These are phyloP conservation scores for Microascus cirrosus DNA, from an alignment of 2,329 filamentous ascomycete genomes.

Conservation along the genomic window DNA sequence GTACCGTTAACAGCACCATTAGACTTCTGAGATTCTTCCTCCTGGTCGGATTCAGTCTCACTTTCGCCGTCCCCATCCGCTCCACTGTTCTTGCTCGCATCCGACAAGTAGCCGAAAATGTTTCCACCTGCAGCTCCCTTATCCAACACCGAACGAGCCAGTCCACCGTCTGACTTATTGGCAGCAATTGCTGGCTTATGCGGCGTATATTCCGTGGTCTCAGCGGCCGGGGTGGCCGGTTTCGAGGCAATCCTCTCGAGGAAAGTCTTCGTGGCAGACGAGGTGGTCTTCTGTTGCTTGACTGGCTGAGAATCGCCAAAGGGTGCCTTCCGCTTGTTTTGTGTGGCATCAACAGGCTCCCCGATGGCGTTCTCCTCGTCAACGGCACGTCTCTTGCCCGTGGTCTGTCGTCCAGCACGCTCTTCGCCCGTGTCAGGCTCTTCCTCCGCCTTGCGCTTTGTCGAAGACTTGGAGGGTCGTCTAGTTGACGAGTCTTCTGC, in stretches of 20 bases:
- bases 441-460: constrained; percentile 47
- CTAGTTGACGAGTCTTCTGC: constrained; percentile 18
- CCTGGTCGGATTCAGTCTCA: constrained; percentile 29
- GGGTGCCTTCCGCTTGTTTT: constrained; percentile 39
- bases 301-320: constrained; percentile 33
- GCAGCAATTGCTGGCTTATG: background rate
- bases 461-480: constrained; percentile 20
- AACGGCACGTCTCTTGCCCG: constrained; percentile 33
- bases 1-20: background rate
- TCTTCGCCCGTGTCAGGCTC: constrained; percentile 28
- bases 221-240: constrained; percentile 11
- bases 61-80: constrained; percentile 34
- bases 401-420: constrained; percentile 19
- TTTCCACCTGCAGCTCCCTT: constrained; percentile 29
- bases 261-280: constrained; percentile 42
- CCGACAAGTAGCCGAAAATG: constrained; percentile 50
- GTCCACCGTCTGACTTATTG: constrained; percentile 15
- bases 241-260: constrained; percentile 43
- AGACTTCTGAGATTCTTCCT: constrained; percentile 25
- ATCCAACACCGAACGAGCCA: constrained; percentile 31
- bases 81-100: constrained; percentile 43
- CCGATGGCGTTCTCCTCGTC: constrained; percentile 20
- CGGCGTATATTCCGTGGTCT: background rate
- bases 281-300: constrained; percentile 36
- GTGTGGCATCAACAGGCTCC: constrained; percentile 16